Base-by-base conservation (phyloP, 1,284 basidiomycete species). In the Cutaneotrichosporon spelunceum region DNA sequence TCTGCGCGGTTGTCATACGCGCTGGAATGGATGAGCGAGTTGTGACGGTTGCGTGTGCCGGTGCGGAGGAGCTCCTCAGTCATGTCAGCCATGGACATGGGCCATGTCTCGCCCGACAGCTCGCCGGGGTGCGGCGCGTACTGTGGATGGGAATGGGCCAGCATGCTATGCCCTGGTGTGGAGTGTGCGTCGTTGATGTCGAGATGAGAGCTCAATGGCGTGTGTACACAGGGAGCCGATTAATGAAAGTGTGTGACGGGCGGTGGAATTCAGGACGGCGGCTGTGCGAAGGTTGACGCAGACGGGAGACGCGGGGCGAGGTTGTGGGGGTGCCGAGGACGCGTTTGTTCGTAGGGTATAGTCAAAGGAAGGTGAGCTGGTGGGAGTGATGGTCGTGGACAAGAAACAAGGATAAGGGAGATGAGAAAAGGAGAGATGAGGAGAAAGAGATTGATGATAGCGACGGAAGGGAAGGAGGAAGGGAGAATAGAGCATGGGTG, bases 121-220 rank as follows among this genome's bases (percentile, higher is more conserved):
- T 59, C 64, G 13, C 53, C 61, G 3, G 64, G 64, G 21, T 66
- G 57, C n/a, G 64, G 64, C 5, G 64, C 64, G 39, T 66, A 66
- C 47, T 56, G 34, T 23, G 19, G 16, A 9, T 34, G 10, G 11
- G 34, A 14, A 5, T 49, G 26, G 48, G 23, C 48, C 48, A 27
- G 14, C 26, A 49, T 29, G 21, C 11, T 24, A 14, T 13, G 9
- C 48, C 26, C 26, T 5, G 9, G 39, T 1, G 16, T 4, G 39
- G 3, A 19, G 39, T 19, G 14, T 39, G 19, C 5, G 39, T 19
- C 39, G 39, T 42, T 19, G 39, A 19, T n/a, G 39, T 42, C 1
- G 39, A 27, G 27, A 14, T 29, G 48, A 13, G 14, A 26, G 48
- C 16, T n/a, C 8, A 8, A 30, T 49, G 45, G 45, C 45, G 23